phyloP scores from a whole-genome alignment of 441 rosid genomes.

The Flueggea neowawraea region DNA sequence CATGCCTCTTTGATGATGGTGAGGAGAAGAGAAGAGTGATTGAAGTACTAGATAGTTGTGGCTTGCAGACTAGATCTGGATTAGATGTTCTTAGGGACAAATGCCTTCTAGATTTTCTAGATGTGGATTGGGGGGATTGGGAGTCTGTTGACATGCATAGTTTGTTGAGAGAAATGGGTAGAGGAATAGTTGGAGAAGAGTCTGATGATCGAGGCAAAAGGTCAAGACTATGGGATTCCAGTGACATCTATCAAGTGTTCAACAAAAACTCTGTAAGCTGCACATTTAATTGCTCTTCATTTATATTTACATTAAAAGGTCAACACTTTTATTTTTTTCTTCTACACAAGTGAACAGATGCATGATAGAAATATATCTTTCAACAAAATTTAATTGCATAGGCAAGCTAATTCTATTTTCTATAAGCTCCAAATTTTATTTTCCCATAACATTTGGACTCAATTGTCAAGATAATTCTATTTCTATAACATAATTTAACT shows the following conservation, averaged over 20 bases:
- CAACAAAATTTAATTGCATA: no score
- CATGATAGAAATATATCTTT: no score
- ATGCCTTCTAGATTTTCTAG: neutral
- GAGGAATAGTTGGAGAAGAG: slow-evolving; percentile 14
- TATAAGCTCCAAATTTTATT: no score
- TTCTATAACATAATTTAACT: no score
- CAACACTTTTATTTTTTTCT: no score
- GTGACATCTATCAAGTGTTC: slow-evolving; percentile 11
- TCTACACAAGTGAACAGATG: no score
- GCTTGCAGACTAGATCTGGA: neutral
- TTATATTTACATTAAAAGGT: no score
- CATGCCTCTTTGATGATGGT: neutral
- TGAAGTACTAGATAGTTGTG: neutral
- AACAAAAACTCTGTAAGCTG: slow-evolving; percentile 8
- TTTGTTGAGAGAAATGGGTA: slow-evolving; percentile 21
- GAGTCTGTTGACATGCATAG: slow-evolving; percentile 6
- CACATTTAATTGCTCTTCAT: neutral
- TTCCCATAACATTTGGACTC: no score
- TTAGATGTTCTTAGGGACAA: neutral
- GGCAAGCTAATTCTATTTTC: no score
- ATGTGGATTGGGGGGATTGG: neutral
- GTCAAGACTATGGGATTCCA: slow-evolving; percentile 15
- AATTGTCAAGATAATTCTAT: no score
- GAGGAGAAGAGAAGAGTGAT: neutral
- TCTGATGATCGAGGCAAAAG: slow-evolving; percentile 5